Percentiles rank a stretch among this genome's conserved stretches.
Conservation (phyloP, 2,329 filamentous ascomycete species). For the Chaetomiaceae sp. region DNA sequence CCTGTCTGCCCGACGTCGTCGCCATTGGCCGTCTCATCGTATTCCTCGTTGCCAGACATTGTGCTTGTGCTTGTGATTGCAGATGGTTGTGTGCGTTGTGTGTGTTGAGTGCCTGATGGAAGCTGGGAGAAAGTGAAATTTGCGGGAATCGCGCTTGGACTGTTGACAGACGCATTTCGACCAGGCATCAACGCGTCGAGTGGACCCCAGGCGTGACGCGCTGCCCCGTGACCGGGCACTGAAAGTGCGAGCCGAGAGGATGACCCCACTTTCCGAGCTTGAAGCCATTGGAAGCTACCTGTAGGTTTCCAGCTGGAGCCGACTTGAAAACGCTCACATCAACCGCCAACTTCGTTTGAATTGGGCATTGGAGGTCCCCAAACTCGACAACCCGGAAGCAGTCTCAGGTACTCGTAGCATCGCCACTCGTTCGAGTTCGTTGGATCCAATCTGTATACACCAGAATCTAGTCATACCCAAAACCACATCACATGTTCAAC, state of each 20-base stretch:
- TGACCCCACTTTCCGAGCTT: background rate
- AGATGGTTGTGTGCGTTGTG: background rate
- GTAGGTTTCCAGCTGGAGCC: too few relatives aligned
- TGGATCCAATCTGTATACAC: too few relatives aligned
- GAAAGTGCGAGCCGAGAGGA: too few relatives aligned
- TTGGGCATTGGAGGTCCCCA: too few relatives aligned
- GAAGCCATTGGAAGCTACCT: too few relatives aligned
- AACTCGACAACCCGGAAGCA: too few relatives aligned
- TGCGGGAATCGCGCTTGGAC: background rate
- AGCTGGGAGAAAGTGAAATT: background rate
- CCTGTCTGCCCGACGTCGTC: conserved; percentile 73
- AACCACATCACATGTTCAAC: too few relatives aligned
- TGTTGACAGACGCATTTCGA: conserved; percentile 19
- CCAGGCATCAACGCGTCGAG: conserved; percentile 16
- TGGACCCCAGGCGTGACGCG: conserved; percentile 12
- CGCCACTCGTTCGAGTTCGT: too few relatives aligned
- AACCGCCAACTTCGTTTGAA: too few relatives aligned
- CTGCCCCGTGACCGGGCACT: conserved; percentile 22
- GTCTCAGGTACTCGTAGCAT: too few relatives aligned
- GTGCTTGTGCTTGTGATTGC: background rate
- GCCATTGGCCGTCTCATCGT: conserved; percentile 60
- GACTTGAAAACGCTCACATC: too few relatives aligned
- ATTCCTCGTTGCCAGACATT: conserved; percentile 52
- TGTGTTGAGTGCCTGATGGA: background rate
- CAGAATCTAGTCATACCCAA: too few relatives aligned